These are phyloP conservation scores for Pluteus cervinus DNA, from an alignment of 768 basidiomycete species.

Conservation along the genomic window DNA sequence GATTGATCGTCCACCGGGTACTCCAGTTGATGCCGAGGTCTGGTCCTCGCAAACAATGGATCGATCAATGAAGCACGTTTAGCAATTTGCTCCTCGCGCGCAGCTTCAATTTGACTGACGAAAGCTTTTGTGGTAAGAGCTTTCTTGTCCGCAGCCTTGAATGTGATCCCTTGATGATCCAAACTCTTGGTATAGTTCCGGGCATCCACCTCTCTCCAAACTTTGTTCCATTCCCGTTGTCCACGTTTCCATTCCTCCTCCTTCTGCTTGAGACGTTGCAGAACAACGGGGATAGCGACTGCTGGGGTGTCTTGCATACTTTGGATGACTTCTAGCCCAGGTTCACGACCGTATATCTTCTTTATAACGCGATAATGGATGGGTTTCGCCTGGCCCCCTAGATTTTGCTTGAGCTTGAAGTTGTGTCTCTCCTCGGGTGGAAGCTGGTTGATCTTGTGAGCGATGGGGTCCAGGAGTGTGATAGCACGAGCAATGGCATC, in stretches of 20 bases:
- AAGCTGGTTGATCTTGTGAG: constrained; percentile 79
- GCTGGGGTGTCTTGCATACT: constrained; percentile 92
- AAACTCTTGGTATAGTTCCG: constrained; percentile 90
- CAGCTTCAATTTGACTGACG: constrained; percentile 78
- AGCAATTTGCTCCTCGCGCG: constrained; percentile 76
- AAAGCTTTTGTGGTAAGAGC: constrained; percentile 69
- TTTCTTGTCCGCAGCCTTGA: constrained; percentile 90
- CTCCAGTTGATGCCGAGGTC: constrained; percentile 74
- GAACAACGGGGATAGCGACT: constrained; percentile 83
- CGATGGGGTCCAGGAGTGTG: constrained; percentile 83
- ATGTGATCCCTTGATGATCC: constrained; percentile 88
- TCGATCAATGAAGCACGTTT: constrained; percentile 60
- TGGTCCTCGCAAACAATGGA: constrained; percentile 51
- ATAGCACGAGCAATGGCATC: constrained; percentile 94
- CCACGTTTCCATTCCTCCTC: constrained; percentile 99
- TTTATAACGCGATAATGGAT: constrained; percentile 93
- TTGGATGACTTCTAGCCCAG: constrained; percentile 73
- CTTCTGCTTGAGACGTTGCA: constrained; percentile 87
- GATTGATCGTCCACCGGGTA: constrained; percentile 68
- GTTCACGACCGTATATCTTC: constrained; percentile 92
- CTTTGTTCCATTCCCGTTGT: constrained; percentile 97
- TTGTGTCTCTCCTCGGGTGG: constrained; percentile 67
- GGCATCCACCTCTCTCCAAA: constrained; percentile 96
- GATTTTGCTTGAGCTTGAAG: constrained; percentile 86
- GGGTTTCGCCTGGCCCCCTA: constrained; percentile 81